Conservation (phyloP, 139 green algal genomes). For the Volvox reticuliferus region DNA sequence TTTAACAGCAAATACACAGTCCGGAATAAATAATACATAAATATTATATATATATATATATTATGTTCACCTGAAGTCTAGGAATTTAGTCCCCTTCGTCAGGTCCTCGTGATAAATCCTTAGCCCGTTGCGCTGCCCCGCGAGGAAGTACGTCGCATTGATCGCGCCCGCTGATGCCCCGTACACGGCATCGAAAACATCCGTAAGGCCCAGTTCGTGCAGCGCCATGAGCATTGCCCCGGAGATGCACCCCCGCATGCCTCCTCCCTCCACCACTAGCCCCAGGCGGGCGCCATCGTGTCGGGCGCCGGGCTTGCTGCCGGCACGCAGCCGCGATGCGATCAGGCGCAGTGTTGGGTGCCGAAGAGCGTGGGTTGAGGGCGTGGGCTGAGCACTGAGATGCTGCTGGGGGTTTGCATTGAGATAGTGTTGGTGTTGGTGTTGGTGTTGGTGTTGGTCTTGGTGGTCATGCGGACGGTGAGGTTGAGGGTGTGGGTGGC, state of each 20-base stretch:
- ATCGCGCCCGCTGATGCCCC: constrained; percentile 87
- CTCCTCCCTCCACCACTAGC: constrained; percentile 85
- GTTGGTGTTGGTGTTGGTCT: not conserved
- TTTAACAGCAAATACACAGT: no score
- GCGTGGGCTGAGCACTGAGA: not conserved
- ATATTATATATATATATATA: no score
- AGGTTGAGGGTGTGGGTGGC: not conserved
- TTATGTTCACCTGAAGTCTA: constrained; percentile 64
- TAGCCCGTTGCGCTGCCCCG: constrained; percentile 71
- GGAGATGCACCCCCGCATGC: constrained; percentile 28
- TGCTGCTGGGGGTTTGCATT: no score
- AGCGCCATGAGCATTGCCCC: constrained; percentile 80
- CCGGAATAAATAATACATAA: no score
- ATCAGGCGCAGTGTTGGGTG: constrained; percentile 81
- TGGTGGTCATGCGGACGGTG: not conserved
- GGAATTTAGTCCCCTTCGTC: constrained; percentile 73
- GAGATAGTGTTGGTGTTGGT: not conserved
- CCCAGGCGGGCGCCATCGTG: constrained; percentile 81
- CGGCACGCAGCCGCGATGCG: constrained; percentile 44
- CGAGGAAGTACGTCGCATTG: constrained; percentile 91
- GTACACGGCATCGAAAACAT: constrained; percentile 91
- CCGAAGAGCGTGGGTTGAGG: not conserved
- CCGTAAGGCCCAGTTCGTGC: constrained; percentile 69
- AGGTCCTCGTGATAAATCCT: constrained; percentile 89
- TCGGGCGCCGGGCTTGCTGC: constrained; percentile 66